Conservation (phyloP, 2,329 filamentous ascomycete genomes). For the Verticillium nubilum region DNA sequence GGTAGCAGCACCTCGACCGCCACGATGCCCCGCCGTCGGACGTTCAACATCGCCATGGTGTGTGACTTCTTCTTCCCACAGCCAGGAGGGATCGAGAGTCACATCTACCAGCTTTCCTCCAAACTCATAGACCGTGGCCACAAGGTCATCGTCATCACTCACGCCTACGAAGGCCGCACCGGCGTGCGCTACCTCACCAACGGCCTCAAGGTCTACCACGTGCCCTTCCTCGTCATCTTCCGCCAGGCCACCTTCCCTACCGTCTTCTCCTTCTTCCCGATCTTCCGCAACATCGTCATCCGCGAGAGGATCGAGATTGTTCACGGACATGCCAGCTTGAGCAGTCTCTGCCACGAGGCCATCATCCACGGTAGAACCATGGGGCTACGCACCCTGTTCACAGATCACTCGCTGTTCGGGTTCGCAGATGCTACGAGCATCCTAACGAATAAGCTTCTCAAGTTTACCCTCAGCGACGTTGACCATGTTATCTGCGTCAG, state of each 20-base stretch:
- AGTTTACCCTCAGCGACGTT: conserved; percentile 93
- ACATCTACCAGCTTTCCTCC: conserved; percentile 95
- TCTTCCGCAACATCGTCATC: conserved; percentile 95
- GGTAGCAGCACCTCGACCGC: conserved; percentile 9
- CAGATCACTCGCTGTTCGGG: conserved; percentile 94
- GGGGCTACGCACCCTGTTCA: conserved; percentile 93
- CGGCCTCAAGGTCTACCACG: conserved; percentile 95
- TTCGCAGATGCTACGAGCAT: conserved; percentile 97
- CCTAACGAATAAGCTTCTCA: conserved; percentile 92
- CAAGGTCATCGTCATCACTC: conserved; percentile 96
- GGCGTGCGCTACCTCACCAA: conserved; percentile 95
- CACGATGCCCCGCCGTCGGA: conserved; percentile 44
- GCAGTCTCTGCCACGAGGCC: conserved; percentile 88
- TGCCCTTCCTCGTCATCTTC: conserved; percentile 94
- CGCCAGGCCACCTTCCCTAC: conserved; percentile 91
- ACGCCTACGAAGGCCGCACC: conserved; percentile 85
- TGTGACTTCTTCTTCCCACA: conserved; percentile 99
- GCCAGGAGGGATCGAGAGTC: conserved; percentile 91
- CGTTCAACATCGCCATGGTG: conserved; percentile 80
- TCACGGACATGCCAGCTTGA: conserved; percentile 92
- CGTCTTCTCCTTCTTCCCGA: conserved; percentile 96
- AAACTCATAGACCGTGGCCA: conserved; percentile 97
- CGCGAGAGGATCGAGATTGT: conserved; percentile 95
- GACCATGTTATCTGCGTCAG: conserved; percentile 98
- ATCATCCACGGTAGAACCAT: conserved; percentile 94